Base-by-base conservation (phyloP, 2,329 filamentous ascomycete genomes). In the Neocatenulostroma microsporum region DNA sequence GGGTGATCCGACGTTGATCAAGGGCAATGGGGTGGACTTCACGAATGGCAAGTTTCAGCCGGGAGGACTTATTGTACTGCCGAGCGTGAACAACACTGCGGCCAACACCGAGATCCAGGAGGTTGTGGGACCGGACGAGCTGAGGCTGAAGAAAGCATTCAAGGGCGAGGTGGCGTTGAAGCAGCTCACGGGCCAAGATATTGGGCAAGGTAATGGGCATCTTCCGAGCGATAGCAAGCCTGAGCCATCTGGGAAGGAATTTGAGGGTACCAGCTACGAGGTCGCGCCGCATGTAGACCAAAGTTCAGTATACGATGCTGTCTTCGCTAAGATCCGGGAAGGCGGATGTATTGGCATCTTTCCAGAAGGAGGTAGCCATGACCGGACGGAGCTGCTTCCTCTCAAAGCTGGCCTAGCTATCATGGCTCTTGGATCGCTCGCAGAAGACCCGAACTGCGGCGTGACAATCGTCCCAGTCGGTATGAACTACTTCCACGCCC, bases 401-500 rank as follows among this genome's bases (percentile, higher is more conserved):
- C 70, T 96, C 45, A 96, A 96, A 72, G 89, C 91, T 52, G 89
- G 89, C 60, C 86, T 98, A 42, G 91, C 91, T 40, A 91, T 98
- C 56, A 98, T 98, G 89, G 91, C 89, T 10, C 74, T 98, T 23
- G 89, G 89, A 25, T 82, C 91, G 1, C 70, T 96, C 34, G 86
- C 84, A 4, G 80, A 86, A 39, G 78, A 88, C 44, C 88, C 88
- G 3, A 73, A 89, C 46, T 94, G 85, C 56, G 86, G 84, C 20
- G 69, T 98, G 44, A 93, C 88, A 62, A 95, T 98, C 51, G 85
- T 98, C 17, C 91, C 91, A 3, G 88, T 91, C 34, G 89, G 89
- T 52, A 95, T 98, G 89, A 98, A 98, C 63, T 98, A 98, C 64
- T 98, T 98, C 66, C 89, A 96, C 62, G 84, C 89, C 0, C 89